Conservation (phyloP, 352 stramenopile genomes). For the Pythium apleroticum region DNA sequence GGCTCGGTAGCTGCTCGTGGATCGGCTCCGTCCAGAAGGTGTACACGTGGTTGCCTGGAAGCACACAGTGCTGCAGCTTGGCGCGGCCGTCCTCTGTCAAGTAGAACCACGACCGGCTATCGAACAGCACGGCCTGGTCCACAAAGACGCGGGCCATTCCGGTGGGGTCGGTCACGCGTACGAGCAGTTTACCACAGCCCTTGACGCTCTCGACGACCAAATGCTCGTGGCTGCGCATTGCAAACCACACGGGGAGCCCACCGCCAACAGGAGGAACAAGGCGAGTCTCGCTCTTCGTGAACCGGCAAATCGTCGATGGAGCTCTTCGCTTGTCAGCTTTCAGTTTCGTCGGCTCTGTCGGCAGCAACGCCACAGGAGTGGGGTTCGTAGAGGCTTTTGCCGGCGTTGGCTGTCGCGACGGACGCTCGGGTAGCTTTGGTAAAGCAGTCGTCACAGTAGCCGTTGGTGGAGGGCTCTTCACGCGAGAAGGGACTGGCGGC, state of each 20-base stretch:
- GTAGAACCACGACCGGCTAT: conserved; percentile 71
- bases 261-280: conserved; percentile 19
- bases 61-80: conserved; percentile 39
- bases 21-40: conserved; percentile 66
- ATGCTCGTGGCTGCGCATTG: conserved; percentile 51
- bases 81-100: conserved; percentile 37
- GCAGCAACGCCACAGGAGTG: background rate
- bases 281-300: conserved; percentile 39
- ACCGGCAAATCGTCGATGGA: conserved; percentile 20
- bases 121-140: conserved; percentile 60
- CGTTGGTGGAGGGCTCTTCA: conserved; percentile 1
- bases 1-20: conserved; percentile 3
- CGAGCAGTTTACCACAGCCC: conserved; percentile 53
- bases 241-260: conserved; percentile 16
- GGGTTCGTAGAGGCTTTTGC: background rate
- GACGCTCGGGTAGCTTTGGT: conserved; percentile 15
- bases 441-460: background rate
- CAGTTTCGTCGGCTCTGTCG: background rate
- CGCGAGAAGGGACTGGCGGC: background rate
- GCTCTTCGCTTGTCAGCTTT: background rate
- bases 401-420: background rate
- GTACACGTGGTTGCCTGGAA: conserved; percentile 63
- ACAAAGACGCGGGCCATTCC: conserved; percentile 52
- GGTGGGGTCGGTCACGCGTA: conserved; percentile 56
- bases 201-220: conserved; percentile 54